phyloP scores from a whole-genome alignment of 345 rosid species.

The Acer campestre region DNA sequence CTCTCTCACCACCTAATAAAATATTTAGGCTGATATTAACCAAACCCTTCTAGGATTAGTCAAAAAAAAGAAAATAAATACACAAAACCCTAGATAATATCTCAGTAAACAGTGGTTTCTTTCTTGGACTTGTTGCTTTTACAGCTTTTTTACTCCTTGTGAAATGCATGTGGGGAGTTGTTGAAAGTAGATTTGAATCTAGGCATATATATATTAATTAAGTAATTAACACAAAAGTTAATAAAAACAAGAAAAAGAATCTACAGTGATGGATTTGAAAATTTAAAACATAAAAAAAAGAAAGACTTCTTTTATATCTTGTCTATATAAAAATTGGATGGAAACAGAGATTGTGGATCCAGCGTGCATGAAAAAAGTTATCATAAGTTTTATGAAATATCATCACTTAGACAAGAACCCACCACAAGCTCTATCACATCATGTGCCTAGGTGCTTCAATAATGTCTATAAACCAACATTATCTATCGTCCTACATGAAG shows the following conservation, averaged over 20 bases:
- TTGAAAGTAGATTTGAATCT: slow-evolving; percentile 37
- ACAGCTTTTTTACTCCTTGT: background rate
- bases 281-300: slow-evolving; percentile 22
- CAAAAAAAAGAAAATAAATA: slow-evolving; percentile 10
- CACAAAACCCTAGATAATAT: slow-evolving; percentile 5
- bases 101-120: background rate
- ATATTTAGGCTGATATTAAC: slow-evolving; percentile 2
- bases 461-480: slow-evolving; percentile 28
- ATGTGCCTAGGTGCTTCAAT: slow-evolving; percentile 27
- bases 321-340: slow-evolving; percentile 6
- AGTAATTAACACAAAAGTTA: background rate
- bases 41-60: slow-evolving; percentile 4
- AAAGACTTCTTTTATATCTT: slow-evolving; percentile 12
- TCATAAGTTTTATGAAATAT: background rate
- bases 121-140: background rate
- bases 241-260: slow-evolving; percentile 13
- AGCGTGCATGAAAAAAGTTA: slow-evolving; percentile 43
- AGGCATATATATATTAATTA: background rate
- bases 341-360: slow-evolving; percentile 45
- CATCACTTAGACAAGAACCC: slow-evolving; percentile 29
- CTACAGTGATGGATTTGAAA: slow-evolving; percentile 13
- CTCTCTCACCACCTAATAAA: background rate
- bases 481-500: slow-evolving; percentile 14
- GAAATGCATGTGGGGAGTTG: slow-evolving; percentile 45
- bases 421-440: slow-evolving; percentile 27